Percentiles rank a stretch among this genome's conserved stretches.
Evolutionary conservation across 2,329 filamentous ascomycete genomes (phyloP).

Genomic region (Neonectria hederae): DNA sequence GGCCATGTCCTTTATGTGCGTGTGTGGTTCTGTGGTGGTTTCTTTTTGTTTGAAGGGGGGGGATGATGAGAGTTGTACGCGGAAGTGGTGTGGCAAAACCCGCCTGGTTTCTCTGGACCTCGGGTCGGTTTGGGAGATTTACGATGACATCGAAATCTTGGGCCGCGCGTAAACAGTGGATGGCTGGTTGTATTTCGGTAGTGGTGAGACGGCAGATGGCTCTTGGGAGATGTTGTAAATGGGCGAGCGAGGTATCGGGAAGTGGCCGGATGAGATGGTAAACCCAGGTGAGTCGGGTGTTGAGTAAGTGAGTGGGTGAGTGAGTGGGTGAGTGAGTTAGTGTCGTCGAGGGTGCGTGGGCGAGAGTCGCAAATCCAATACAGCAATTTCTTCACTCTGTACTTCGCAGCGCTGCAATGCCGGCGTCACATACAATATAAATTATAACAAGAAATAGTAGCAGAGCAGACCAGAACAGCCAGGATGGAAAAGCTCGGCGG

Average conservation of each 20-base stretch:
- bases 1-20: constrained; percentile 35
- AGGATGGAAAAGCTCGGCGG: background rate
- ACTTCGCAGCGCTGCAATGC: background rate
- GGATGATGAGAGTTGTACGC: background rate
- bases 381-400: background rate
- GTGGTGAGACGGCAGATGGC: background rate
- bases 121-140: background rate
- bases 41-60: no score
- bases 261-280: background rate
- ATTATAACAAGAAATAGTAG: background rate
- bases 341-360: background rate
- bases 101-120: constrained; percentile 3
- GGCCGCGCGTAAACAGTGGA: background rate
- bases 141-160: constrained; percentile 2
- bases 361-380: background rate
- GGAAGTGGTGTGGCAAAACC: background rate
- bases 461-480: background rate
- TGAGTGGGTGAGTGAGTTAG: background rate
- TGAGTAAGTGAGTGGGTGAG: background rate
- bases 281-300: background rate
- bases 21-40: background rate
- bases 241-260: background rate
- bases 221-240: background rate
- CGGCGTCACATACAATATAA: constrained; percentile 1
- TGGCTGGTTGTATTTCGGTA: background rate